Evolutionary conservation across 2,329 filamentous ascomycete species (phyloP), one percentile per base, ranked within the genome.

Genomic region (Chaetothyriales sp.): DNA sequence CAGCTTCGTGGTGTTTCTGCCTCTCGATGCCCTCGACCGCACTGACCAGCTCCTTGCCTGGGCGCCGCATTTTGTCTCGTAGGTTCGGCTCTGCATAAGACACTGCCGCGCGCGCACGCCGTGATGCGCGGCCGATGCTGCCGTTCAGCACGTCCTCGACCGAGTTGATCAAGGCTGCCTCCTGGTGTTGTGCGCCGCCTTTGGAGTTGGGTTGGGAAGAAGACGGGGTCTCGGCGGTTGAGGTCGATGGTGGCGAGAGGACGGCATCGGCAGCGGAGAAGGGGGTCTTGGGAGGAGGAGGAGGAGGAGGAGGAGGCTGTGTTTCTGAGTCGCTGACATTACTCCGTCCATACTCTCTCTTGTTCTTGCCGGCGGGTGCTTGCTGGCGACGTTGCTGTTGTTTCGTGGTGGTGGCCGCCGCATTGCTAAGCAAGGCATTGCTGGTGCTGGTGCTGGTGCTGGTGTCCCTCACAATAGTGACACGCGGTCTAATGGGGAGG

Each of bases 81-180:
- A 92, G 71, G 60, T 84, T 90, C 1, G 86, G 86, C 64, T 90
- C 84, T 9, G 84, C 83, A 64, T 92, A 92, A 69, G 84, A 90
- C 54, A 92, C 77, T 47, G 80, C 74, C 9, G 78, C 70, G 59
- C 83, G 74, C 46, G 79, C 78, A 56, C 86, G 77, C 57, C 86
- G 73, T 58, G 80, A 83, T 19, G 78, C 77, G 44, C 86, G 75
- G 25, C 77, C 73, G 25, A 75, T 76, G 47, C 75, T 73, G 36
- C 66, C 58, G 54, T 66, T 61, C 44, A 60, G 46, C 54, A 62
- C 49, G 51, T 61, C 59, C 49, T 61, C 59, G 5, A 61, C 57
- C 15, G 57, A 59, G 36, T 56, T 55, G n/a, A 53, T 47, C 5
- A 57, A 36, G 9, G 56, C 53, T 10, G 59, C 55, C 49, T 61